Base-by-base conservation (phyloP, 148 eudicot genomes). In the Vaccinium macrocarpon region DNA sequence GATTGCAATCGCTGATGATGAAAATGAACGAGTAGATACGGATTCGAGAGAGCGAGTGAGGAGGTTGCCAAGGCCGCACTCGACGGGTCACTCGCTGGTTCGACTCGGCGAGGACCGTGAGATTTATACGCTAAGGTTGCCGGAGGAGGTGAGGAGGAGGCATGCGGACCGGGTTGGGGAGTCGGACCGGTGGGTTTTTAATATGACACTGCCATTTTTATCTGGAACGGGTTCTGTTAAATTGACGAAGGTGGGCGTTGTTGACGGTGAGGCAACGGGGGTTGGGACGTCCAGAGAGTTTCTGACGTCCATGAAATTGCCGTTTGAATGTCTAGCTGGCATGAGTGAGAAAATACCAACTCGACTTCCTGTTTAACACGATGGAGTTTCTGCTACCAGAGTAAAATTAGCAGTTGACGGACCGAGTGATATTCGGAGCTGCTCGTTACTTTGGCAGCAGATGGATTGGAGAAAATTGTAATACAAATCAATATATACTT, bases 81-180 rank as follows among this genome's bases (percentile, higher is more conserved):
- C 93, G 35, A 92, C 92, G 14, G 94, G 92, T 3, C 94, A 92
- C 85, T 86, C 89, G 6, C 49, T 84, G 81, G 81, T 74, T 82
- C 79, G 35, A 70, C 87, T 82, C 1, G 85, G 88, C 0, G 89
- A 87, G 52, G 75, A 86, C 48, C 53, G 80, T 4, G 92, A 91
- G 81, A 76, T 1, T 32, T 32, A 32, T 32, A 32, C 35, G 57
- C 16, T 53, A 16, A 13, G 57, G 57, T 13, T 14, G 15, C 57
- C 57, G 57, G 57, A 53, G 57, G 57, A 53, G 57, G 57, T 14
- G 35, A 32, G 35, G 57, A 53, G 57, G 18, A 53, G 57, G 57
- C 57, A 53, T 1, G 57, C 14, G 57, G 57, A 53, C 57, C 18
- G 18, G 57, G 10, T 15, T 53, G 57, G 57, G 57, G 14, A 15